Evolutionary conservation across 2,329 filamentous ascomycete genomes (phyloP).

Genomic region (Trichoderma lentiforme): DNA sequence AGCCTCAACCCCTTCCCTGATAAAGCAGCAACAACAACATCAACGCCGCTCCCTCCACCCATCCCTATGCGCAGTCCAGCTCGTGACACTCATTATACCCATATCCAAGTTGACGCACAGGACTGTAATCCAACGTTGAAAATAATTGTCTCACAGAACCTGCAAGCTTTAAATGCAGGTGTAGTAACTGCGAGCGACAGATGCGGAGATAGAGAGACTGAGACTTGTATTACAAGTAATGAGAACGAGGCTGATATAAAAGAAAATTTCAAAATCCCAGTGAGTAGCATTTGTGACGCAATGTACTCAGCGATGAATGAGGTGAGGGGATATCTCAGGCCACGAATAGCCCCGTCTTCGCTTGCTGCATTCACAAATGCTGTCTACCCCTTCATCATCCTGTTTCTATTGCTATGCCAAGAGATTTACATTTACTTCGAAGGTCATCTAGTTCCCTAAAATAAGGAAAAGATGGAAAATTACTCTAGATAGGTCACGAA

Average conservation of each 20-base stretch:
- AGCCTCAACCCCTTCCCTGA: neutral
- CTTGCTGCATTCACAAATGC: neutral
- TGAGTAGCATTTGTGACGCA: neutral
- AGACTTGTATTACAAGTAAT: neutral
- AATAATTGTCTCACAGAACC: neutral
- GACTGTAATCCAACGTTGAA: neutral
- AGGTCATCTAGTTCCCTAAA: neutral
- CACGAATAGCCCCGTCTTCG: neutral
- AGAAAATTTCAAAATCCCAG: no score
- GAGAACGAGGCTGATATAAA: neutral
- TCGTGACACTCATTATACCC: neutral
- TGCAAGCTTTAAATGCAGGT: neutral
- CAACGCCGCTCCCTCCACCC: neutral
- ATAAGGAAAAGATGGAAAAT: no score
- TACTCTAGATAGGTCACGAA: no score
- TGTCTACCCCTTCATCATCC: neutral
- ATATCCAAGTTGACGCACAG: neutral
- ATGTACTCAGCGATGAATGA: neutral
- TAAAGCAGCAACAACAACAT: neutral
- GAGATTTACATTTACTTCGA: neutral
- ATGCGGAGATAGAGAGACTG: neutral
- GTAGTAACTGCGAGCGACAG: rapidly evolving
- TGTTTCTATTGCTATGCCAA: neutral
- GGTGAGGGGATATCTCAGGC: neutral
- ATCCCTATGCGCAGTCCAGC: neutral